Percentiles rank a stretch among this genome's conserved stretches.
phyloP scores from a whole-genome alignment of 805 yeast genomes.

The Cyberlindnera americana region DNA sequence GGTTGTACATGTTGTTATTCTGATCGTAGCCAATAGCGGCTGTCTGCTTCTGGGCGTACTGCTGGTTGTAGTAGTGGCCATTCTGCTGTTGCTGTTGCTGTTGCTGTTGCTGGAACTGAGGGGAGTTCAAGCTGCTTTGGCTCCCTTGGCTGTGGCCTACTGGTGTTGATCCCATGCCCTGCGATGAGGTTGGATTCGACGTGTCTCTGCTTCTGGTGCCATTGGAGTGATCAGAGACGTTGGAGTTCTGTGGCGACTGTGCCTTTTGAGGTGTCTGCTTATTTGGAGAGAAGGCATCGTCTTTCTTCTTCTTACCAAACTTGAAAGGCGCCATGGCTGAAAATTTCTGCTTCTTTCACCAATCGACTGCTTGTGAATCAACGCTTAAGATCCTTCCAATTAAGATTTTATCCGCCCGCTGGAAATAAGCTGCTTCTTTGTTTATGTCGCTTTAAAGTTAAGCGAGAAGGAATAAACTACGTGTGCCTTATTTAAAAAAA shows the following conservation, averaged over 20 bases:
- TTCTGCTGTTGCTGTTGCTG: slow-evolving; percentile 7
- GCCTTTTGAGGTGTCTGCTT: slow-evolving; percentile 9
- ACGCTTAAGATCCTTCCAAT: too few relatives aligned
- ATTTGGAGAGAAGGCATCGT: slow-evolving; percentile 26
- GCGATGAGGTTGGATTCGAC: neutral
- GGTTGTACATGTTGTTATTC: slow-evolving; percentile 24
- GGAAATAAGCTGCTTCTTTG: too few relatives aligned
- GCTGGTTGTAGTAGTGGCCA: too few relatives aligned
- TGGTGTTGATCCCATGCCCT: slow-evolving; percentile 3
- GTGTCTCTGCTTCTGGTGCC: slow-evolving; percentile 8
- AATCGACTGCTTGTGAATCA: too few relatives aligned
- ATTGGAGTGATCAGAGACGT: slow-evolving; percentile 19
- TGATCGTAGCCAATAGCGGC: slow-evolving; percentile 20
- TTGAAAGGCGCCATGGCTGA: slow-evolving; percentile 54
- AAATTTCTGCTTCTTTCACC: too few relatives aligned
- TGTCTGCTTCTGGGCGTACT: too few relatives aligned
- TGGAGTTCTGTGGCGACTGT: slow-evolving; percentile 26
- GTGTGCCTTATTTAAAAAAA: too few relatives aligned
- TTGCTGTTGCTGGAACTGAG: slow-evolving; percentile 7
- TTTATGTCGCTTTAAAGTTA: too few relatives aligned
- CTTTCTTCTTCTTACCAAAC: slow-evolving; percentile 47
- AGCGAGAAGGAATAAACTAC: too few relatives aligned
- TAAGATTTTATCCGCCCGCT: too few relatives aligned
- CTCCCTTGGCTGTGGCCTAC: slow-evolving; percentile 1
- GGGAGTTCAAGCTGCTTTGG: slow-evolving; percentile 15